A percentile compares a stretch with the other conserved stretches of the same genome.
Conservation (phyloP, 352 stramenopile genomes). For the Phytophthora parvispora region DNA sequence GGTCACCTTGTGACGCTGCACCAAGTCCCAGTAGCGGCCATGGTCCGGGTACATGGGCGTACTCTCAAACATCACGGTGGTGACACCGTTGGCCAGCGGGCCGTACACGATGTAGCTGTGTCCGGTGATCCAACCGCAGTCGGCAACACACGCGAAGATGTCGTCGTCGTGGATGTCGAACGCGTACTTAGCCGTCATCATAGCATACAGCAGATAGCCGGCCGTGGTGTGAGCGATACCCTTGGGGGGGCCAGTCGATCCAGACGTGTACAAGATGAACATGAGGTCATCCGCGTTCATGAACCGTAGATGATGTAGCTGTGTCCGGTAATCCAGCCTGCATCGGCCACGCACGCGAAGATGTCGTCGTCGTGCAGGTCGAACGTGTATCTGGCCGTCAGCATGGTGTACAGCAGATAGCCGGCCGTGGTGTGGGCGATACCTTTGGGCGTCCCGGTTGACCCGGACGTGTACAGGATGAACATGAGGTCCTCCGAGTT, state of each 20-base stretch:
- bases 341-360: slow-evolving; percentile 96
- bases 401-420: slow-evolving; percentile 95
- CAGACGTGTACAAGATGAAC: slow-evolving; percentile 99
- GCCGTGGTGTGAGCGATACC: slow-evolving; percentile 96
- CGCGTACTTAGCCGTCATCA: slow-evolving; percentile 93
- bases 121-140: slow-evolving; percentile 98
- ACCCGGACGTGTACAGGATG: slow-evolving; percentile 98
- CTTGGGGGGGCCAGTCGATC: slow-evolving; percentile 96
- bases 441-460: slow-evolving; percentile 96
- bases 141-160: slow-evolving; percentile 96
- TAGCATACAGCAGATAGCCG: slow-evolving; percentile 96
- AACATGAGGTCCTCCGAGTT: slow-evolving; percentile 97
- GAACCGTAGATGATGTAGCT: slow-evolving; percentile 97
- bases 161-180: slow-evolving; percentile 96
- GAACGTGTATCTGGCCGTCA: slow-evolving; percentile 96
- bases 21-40: slow-evolving; percentile 97
- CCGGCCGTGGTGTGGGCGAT: slow-evolving; percentile 96
- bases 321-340: slow-evolving; percentile 98
- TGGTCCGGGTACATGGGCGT: slow-evolving; percentile 97
- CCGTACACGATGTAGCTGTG: slow-evolving; percentile 98
- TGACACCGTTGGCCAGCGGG: slow-evolving; percentile 95
- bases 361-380: slow-evolving; percentile 95
- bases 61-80: slow-evolving; percentile 98
- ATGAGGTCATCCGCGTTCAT: slow-evolving; percentile 98
- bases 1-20: slow-evolving; percentile 97